Base-by-base conservation (phyloP, 2,329 filamentous ascomycete genomes). In the Penicillium sp. region DNA sequence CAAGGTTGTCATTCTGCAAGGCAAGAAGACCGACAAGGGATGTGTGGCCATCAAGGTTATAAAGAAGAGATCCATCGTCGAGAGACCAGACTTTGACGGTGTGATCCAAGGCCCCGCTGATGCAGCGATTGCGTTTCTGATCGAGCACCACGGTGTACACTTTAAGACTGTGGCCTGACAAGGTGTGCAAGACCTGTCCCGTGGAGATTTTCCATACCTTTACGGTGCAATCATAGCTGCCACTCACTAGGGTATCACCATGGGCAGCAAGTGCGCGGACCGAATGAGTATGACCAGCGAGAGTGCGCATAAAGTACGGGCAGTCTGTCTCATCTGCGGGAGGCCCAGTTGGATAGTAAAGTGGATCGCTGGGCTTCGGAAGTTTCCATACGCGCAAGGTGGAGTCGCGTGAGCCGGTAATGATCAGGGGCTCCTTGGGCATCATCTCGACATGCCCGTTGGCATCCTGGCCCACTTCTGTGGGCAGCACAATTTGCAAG, bases 31-130 rank as follows among this genome's bases (percentile, higher is more conserved):
- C 92, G 12, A 98, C 92, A 10, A 98, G 80, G 8, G 93, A 84
- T 12, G 82, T 84, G 59, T 98, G 92, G 0, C 92, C 92, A 63
- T 96, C 90, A 0, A 98, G 76, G 1, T 87, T 95, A 64, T 90
- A 84, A 8, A 96, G 70, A 51, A 88, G 85, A 0, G 82, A 71
- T 0, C 92, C 92, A 2, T 85, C 92, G 18, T 87, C 81, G 10
- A 98, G 74, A 43, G 90, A 92, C 92, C 92, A 98, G 9, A 98
- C 90, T 66, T 95, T 96, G 59, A 98, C 92, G 48, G 89, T 76
- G 46, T 92, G 95, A 62, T 98, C 92, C 92, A 98, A 98, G 5
- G 89, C 95, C 9, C 92, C 92, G 47, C 89, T 95, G 47, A 98
- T 96, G 66, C 92, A 98, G 27, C 90, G 84, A 57, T 93, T 94